Evolutionary conservation across 495 filamentous ascomycete species (phyloP).

Genomic region (Hypoxylon rickii): DNA sequence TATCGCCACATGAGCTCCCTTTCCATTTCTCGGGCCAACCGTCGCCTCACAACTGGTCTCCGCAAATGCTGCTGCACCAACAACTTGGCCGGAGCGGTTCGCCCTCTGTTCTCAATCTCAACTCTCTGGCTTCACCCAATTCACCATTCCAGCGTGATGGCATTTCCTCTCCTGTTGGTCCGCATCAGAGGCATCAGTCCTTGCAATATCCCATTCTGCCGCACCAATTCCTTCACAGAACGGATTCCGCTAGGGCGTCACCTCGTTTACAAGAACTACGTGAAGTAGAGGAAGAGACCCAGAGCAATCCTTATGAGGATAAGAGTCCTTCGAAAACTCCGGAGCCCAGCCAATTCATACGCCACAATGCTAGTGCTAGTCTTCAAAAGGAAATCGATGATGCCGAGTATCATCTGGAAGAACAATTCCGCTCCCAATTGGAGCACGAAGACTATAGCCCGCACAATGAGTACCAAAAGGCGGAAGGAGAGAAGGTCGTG

Average conservation of each 20-base stretch:
- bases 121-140: slow-evolving; percentile 54
- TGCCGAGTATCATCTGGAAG: slow-evolving; percentile 80
- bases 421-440: slow-evolving; percentile 70
- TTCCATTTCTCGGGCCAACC: slow-evolving; percentile 49
- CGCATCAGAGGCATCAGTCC: slow-evolving; percentile 62
- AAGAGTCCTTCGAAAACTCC: slow-evolving; percentile 55
- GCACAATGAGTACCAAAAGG: slow-evolving; percentile 50
- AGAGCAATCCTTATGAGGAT: slow-evolving; percentile 46
- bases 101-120: slow-evolving; percentile 56
- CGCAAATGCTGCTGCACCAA: slow-evolving; percentile 57
- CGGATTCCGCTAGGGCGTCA: slow-evolving; percentile 56
- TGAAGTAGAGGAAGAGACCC: slow-evolving; percentile 59
- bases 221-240: slow-evolving; percentile 56
- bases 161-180: slow-evolving; percentile 44
- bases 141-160: slow-evolving; percentile 58
- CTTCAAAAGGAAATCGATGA: slow-evolving; percentile 86
- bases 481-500: slow-evolving; percentile 18
- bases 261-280: slow-evolving; percentile 59
- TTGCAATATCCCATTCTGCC: slow-evolving; percentile 60
- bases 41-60: slow-evolving; percentile 58
- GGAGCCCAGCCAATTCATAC: slow-evolving; percentile 46
- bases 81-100: slow-evolving; percentile 60
- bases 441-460: slow-evolving; percentile 68
- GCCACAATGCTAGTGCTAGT: slow-evolving; percentile 54
- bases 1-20: slow-evolving; percentile 47